Percentiles rank a stretch among this genome's conserved stretches.
These are phyloP conservation scores for Monosporascus sp. DNA, from an alignment of 2,329 filamentous ascomycete genomes.

Conservation along the genomic window DNA sequence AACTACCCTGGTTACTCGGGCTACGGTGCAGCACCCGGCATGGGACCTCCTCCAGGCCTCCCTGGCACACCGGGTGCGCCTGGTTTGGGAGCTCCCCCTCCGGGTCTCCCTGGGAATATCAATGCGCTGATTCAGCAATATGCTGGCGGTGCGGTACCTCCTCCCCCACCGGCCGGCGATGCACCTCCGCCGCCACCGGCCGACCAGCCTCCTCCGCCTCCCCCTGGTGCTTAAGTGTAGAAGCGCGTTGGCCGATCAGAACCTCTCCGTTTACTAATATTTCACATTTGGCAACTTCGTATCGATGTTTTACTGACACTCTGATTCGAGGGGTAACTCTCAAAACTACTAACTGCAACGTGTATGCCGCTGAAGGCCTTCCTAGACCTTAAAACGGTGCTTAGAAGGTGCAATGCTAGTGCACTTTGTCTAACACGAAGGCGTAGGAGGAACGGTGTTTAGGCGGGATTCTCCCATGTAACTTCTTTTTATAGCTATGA, in stretches of 20 bases:
- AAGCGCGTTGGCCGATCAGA: slow-evolving; percentile 6
- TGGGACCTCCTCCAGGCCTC: slow-evolving; percentile 40
- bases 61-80: slow-evolving; percentile 38
- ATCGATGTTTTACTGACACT: background rate
- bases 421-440: background rate
- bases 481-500: too few species aligned
- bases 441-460: background rate
- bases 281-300: background rate
- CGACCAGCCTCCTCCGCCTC: slow-evolving; percentile 57
- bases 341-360: background rate
- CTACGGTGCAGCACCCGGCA: slow-evolving; percentile 49
- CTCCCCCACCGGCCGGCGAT: slow-evolving; percentile 55
- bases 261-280: background rate
- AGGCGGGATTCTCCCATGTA: background rate
- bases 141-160: slow-evolving; percentile 41
- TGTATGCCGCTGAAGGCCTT: background rate
- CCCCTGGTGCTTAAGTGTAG: slow-evolving; percentile 41
- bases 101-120: slow-evolving; percentile 50
- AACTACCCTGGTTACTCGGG: slow-evolving; percentile 42
- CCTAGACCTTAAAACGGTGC: background rate
- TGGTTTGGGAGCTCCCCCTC: slow-evolving; percentile 44
- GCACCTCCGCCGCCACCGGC: slow-evolving; percentile 57
- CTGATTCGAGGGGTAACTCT: background rate
- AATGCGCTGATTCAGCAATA: slow-evolving; percentile 65
- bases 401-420: background rate